Evolutionary conservation across 257 asterid species (phyloP), one percentile per base, ranked within the genome.

Genomic region (Nyctanthes arbortristis): DNA sequence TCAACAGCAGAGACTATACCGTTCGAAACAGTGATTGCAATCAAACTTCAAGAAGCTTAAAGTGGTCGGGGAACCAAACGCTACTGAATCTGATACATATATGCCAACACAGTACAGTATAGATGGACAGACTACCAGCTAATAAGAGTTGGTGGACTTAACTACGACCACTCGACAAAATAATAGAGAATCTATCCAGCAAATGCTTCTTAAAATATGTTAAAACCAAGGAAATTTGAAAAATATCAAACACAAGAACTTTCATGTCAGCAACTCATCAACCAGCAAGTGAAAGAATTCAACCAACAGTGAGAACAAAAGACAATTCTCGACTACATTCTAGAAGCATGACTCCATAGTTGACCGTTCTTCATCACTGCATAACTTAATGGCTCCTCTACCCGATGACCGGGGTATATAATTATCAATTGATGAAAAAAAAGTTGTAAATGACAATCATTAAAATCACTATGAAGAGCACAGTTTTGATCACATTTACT

Each of bases 211-310:
- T 7, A 36, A 10, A 11, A 3, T 37, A 2, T 1, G 18, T 39
- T 12, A 39, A 39, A 3, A 39, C 18, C 47, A 37, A 4, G 14
- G 0, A 12, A 18, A 39, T 39, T 39, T 13, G 14, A 12, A 37
- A 12, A 12, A 12, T 37, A n/a, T 45, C 55, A 45, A n/a, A 45
- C 24, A 45, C 25, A 8, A n/a, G 55, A n/a, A n/a, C n/a, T n/a
- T 45, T 45, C 11, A 1, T 5, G 6, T 35, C 2, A 35, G 10
- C 24, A 35, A 35, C 24, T n/a, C 55, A 61, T n/a, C 16, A n/a
- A 14, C 22, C 65, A 66, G 55, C 71, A 58, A 62, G 73, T 73
- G 69, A 76, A 76, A 69, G 62, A 29, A 76, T 28, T 61, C 63
- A 43, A 70, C 73, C 70, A 35, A n/a, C 55, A 45, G 9, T 45